phyloP scores from a whole-genome alignment of 1,139 yeast species.

The Yamadazyma jaroonii region DNA sequence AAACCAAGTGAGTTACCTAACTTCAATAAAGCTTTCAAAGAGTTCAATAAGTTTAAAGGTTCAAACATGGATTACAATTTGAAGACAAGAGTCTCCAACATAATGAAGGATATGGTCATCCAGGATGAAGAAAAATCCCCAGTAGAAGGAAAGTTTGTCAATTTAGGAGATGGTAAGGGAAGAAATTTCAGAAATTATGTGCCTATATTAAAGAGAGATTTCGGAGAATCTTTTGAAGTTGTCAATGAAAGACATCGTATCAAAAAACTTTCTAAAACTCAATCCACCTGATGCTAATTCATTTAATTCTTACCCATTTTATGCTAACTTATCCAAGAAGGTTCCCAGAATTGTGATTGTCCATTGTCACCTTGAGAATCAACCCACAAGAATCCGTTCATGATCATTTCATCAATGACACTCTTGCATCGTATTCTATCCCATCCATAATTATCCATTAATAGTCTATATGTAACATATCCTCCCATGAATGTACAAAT shows the following conservation, averaged over 20 bases:
- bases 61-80: slow-evolving; percentile 33
- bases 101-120: slow-evolving; percentile 24
- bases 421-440: slow-evolving; percentile 55
- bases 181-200: slow-evolving; percentile 54
- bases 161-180: slow-evolving; percentile 74
- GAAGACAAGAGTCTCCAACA: slow-evolving; percentile 30
- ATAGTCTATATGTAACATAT: slow-evolving; percentile 58
- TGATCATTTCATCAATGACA: slow-evolving; percentile 74
- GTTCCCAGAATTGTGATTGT: slow-evolving; percentile 66
- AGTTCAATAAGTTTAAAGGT: slow-evolving; percentile 23
- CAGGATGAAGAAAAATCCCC: slow-evolving; percentile 16
- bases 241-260: slow-evolving; percentile 63
- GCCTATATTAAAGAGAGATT: slow-evolving; percentile 56
- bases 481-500: slow-evolving; percentile 68
- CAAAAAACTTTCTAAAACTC: slow-evolving; percentile 27
- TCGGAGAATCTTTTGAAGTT: slow-evolving; percentile 59
- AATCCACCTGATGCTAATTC: slow-evolving; percentile 17
- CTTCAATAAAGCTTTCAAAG: slow-evolving; percentile 25
- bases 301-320: too few relatives aligned
- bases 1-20: slow-evolving; percentile 21
- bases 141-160: slow-evolving; percentile 37
- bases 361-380: slow-evolving; percentile 52
- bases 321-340: slow-evolving; percentile 36
- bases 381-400: slow-evolving; percentile 80
- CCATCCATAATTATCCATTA: slow-evolving; percentile 78